A percentile compares a stretch with the other conserved stretches of the same genome.
These are phyloP conservation scores for Teunomyces barrocoloradensis DNA, from an alignment of 805 yeast species.

Conservation along the genomic window DNA sequence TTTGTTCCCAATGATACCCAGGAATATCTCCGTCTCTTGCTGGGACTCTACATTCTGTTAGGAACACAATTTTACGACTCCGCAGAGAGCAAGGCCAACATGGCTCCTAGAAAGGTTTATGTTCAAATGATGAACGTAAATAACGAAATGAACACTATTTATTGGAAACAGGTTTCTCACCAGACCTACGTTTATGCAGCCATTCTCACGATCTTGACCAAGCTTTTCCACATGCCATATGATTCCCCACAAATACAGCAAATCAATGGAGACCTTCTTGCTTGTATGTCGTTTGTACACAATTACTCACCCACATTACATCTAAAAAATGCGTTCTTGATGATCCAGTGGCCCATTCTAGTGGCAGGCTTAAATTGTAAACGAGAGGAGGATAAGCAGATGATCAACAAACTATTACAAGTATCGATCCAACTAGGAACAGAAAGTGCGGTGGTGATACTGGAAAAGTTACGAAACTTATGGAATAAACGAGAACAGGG, in stretches of 20 bases:
- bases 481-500: slow-evolving; percentile 15
- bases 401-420: slow-evolving; percentile 13
- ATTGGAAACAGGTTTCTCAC: slow-evolving; percentile 22
- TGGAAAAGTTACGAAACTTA: slow-evolving; percentile 10
- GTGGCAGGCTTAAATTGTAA: slow-evolving; percentile 20
- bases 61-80: slow-evolving; percentile 9
- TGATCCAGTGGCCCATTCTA: slow-evolving; percentile 24
- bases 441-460: slow-evolving; percentile 17
- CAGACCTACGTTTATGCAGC: slow-evolving; percentile 17
- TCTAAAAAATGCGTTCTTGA: slow-evolving; percentile 14
- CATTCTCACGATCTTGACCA: slow-evolving; percentile 14
- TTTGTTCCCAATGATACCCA: slow-evolving; percentile 15
- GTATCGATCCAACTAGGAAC: slow-evolving; percentile 14
- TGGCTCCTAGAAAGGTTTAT: slow-evolving; percentile 8
- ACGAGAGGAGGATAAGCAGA: slow-evolving; percentile 10
- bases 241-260: slow-evolving; percentile 17
- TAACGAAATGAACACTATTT: slow-evolving; percentile 8
- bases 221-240: slow-evolving; percentile 11
- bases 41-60: slow-evolving; percentile 12
- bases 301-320: slow-evolving; percentile 4
- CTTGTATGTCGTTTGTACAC: slow-evolving; percentile 11
- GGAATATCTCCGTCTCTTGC: slow-evolving; percentile 21
- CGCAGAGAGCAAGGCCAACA: slow-evolving; percentile 4
- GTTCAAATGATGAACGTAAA: slow-evolving; percentile 11
- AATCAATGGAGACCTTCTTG: slow-evolving; percentile 9